phyloP scores from a whole-genome alignment of 2,329 filamentous ascomycete genomes.

The Lecanoromycetidae sp. region DNA sequence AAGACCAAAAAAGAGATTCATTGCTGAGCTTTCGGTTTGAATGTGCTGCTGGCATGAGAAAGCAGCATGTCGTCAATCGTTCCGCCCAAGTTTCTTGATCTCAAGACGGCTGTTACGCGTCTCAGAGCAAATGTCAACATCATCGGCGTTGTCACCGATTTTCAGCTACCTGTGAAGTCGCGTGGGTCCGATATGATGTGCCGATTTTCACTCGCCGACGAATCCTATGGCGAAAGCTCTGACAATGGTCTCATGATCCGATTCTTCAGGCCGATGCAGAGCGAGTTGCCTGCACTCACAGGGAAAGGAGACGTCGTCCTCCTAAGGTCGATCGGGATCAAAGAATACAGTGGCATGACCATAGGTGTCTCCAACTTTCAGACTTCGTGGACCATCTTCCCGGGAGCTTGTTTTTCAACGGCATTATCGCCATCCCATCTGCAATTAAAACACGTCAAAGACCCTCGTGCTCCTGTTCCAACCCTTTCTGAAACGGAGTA shows the following conservation, averaged over 20 bases:
- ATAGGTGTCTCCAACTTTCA: conserved; percentile 16
- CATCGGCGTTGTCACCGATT: conserved; percentile 60
- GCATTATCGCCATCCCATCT: conserved; percentile 1
- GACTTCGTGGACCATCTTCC: conserved; percentile 18
- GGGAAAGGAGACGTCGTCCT: conserved; percentile 52
- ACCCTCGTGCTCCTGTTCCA: conserved; percentile 3
- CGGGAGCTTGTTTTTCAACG: conserved; percentile 16
- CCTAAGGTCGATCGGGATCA: conserved; percentile 43
- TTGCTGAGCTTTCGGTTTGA: background rate
- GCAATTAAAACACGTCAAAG: conserved; percentile 8
- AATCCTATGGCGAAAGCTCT: conserved; percentile 37
- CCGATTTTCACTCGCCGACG: conserved; percentile 49
- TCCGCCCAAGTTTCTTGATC: conserved; percentile 34
- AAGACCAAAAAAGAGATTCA: background rate
- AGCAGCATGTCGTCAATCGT: conserved; percentile 17
- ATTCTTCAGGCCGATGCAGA: conserved; percentile 45
- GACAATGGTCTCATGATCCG: conserved; percentile 37
- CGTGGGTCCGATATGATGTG: conserved; percentile 48
- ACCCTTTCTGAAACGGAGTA: conserved; percentile 18
- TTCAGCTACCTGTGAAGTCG: conserved; percentile 41
- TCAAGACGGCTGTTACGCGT: conserved; percentile 35
- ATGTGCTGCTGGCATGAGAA: background rate
- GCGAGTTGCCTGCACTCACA: conserved; percentile 33
- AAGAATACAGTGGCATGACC: conserved; percentile 21
- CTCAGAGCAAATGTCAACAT: conserved; percentile 39